Percentiles rank a stretch among this genome's conserved stretches.
Evolutionary conservation across 768 basidiomycete genomes (phyloP).

Genomic region (Zangia roseola): DNA sequence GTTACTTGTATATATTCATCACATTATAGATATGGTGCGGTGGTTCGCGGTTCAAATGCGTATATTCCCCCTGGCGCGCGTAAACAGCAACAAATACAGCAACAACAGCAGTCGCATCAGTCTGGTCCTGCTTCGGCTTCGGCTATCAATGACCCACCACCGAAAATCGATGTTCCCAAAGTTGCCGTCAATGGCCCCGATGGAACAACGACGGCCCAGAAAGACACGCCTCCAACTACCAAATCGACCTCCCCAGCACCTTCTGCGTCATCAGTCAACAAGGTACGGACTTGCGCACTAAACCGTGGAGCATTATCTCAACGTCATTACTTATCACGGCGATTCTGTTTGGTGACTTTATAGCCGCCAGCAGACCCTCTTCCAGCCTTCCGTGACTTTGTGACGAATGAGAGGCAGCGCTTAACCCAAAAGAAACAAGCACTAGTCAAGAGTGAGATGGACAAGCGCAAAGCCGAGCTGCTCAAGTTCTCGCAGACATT

Average conservation of each 20-base stretch:
- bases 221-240: constrained; percentile 45
- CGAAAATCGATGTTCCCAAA: constrained; percentile 59
- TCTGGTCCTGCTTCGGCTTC: constrained; percentile 25
- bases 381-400: constrained; percentile 89
- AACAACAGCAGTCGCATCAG: constrained; percentile 23
- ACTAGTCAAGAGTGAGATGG: constrained; percentile 88
- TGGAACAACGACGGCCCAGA: constrained; percentile 47
- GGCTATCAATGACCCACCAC: constrained; percentile 25
- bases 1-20: constrained; percentile 21
- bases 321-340: constrained; percentile 6
- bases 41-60: constrained; percentile 82
- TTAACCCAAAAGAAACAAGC: constrained; percentile 89
- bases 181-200: constrained; percentile 80
- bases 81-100: constrained; percentile 42
- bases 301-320: neutral
- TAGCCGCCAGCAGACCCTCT: constrained; percentile 74
- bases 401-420: constrained; percentile 87
- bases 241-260: constrained; percentile 69
- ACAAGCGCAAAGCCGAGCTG: constrained; percentile 89
- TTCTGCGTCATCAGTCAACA: constrained; percentile 42
- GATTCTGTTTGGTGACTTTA: constrained; percentile 7
- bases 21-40: constrained; percentile 78
- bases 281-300: constrained; percentile 39
- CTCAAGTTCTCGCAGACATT: constrained; percentile 92
- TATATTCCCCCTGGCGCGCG: constrained; percentile 95